These are phyloP conservation scores for Calonectria hongkongensis DNA, from an alignment of 2,329 filamentous ascomycete genomes.

Conservation along the genomic window DNA sequence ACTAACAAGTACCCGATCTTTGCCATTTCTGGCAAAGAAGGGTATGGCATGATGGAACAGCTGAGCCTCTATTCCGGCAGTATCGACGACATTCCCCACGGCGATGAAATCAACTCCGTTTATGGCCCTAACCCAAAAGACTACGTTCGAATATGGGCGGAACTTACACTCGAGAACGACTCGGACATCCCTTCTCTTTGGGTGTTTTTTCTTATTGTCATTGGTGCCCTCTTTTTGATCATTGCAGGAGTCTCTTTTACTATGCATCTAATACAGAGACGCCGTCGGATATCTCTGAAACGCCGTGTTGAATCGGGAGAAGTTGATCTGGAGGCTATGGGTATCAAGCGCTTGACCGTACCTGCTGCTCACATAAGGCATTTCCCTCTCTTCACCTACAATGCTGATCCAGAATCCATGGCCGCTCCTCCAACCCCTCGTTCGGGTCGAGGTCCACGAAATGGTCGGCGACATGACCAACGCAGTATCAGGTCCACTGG, in stretches of 20 bases:
- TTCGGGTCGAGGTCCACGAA: conserved; percentile 57
- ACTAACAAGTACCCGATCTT: conserved; percentile 88
- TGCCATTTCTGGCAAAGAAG: conserved; percentile 82
- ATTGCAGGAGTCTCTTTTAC: conserved; percentile 79
- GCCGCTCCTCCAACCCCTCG: conserved; percentile 61
- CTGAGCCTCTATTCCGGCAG: conserved; percentile 87
- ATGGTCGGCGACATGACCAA: conserved; percentile 56
- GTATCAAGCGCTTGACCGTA: conserved; percentile 88
- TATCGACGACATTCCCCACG: conserved; percentile 76
- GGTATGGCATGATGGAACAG: conserved; percentile 81
- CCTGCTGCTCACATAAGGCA: conserved; percentile 81
- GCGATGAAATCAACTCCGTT: conserved; percentile 71
- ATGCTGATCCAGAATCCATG: conserved; percentile 69
- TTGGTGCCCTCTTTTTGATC: conserved; percentile 82
- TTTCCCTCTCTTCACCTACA: conserved; percentile 88
- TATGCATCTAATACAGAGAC: conserved; percentile 87
- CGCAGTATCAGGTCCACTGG: conserved; percentile 55
- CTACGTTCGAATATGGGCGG: conserved; percentile 77
- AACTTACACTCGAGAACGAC: conserved; percentile 68
- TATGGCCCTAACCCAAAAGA: conserved; percentile 74
- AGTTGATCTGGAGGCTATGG: conserved; percentile 89
- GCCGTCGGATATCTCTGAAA: conserved; percentile 80
- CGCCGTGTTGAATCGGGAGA: conserved; percentile 85
- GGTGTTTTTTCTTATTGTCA: conserved; percentile 84
- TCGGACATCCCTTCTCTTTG: conserved; percentile 82